Base-by-base conservation (phyloP, 2,329 filamentous ascomycete species). In the Ceratocystis albifundus region DNA sequence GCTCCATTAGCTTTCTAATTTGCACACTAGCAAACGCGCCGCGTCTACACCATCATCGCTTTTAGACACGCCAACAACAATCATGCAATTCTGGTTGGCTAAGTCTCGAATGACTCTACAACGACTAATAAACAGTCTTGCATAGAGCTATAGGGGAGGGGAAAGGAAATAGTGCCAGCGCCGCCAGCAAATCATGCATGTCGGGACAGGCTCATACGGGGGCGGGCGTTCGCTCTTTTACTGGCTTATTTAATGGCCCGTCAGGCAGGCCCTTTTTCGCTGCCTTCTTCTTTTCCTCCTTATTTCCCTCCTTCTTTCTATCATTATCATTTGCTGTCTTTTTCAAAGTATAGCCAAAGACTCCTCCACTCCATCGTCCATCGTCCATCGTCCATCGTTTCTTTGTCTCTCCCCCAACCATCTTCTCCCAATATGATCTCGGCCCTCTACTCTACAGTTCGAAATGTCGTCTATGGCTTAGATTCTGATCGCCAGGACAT, bases 401-500 rank as follows among this genome's bases (percentile, higher is more conserved):
- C 25, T 32, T 10, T 28, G 17, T 4, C 28, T 17, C 2, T 15
- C n/a, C 36, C 8, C 36, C 7, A 5, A 22, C 17, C 22, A 2
- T 44, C 57, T 8, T 41, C 41, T 62, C 1, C 20, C 61, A 62
- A 25, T 30, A 62, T 62, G 61, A 22, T 62, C 45, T 46, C 61
- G 20, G 12, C 55, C 28, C 61, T 62, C 32, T 62, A 17, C n/a
- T 46, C 61, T 12, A 41, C 45, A n/a, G 41, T 48, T 20, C 36
- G 22, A n/a, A 62, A 48, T 48, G 28, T 55, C 44, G 44, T 48
- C 30, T 64, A 41, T 30, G 55, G 55, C 12, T 22, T 62, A 2
- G 61, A 46, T 22, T 62, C 22, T 3, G 44, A 28, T 25, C 61
- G 57, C 45, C 65, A n/a, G 20, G 65, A 62, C 32, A 30, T 66